Evolutionary conservation across 2,329 filamentous ascomycete genomes (phyloP), one percentile per base, ranked within the genome.

Genomic region (Knoxdaviesia proteae): DNA sequence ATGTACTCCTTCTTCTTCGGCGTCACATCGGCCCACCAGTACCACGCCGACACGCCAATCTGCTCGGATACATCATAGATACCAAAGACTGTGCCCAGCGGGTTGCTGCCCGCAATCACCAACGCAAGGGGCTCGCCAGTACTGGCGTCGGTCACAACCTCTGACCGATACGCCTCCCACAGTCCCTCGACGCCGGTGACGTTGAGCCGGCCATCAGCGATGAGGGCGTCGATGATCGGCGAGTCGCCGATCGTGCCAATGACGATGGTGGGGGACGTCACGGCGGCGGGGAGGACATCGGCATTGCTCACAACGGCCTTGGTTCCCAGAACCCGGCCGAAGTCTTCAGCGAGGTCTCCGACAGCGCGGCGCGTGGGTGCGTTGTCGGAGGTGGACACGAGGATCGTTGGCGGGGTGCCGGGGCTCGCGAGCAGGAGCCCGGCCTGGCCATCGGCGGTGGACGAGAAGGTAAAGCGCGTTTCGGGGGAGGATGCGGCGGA

Each of bases 341-440:
- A 80, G 55, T 84, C 79, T 4, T 63, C 52, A 0, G 76, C 74
- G 7, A 84, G 64, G 54, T 83, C 77, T 35, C 74, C 64, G 0
- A 75, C 78, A 5, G 74, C 76, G 31, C 77, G 68, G 43, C 80
- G 64, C 1, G 82, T 78, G 44, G 76, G 78, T 58, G 72, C 76
- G 62, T 71, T 79, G 46, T 82, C 77, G 44, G 69, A 59, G 20
- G 56, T 50, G 7, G 71, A 69, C n/a, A 75, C 61, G 3, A 69
- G 58, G 42, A 77, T 71, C 51, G 20, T 20, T 3, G 20, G 20
- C 20, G 20, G 9, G 20, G 20, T 3, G 20, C 20, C 20, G 20
- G 20, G 20, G 20, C 20, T 20, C 20, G 20, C 20, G 20, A 20
- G 20, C 20, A 20, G 20, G 20, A 20, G 20, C 20, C 20, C 20